Evolutionary conservation across 176 grass and related monocot genomes (phyloP).

Genomic region (Panicum miliaceum): DNA sequence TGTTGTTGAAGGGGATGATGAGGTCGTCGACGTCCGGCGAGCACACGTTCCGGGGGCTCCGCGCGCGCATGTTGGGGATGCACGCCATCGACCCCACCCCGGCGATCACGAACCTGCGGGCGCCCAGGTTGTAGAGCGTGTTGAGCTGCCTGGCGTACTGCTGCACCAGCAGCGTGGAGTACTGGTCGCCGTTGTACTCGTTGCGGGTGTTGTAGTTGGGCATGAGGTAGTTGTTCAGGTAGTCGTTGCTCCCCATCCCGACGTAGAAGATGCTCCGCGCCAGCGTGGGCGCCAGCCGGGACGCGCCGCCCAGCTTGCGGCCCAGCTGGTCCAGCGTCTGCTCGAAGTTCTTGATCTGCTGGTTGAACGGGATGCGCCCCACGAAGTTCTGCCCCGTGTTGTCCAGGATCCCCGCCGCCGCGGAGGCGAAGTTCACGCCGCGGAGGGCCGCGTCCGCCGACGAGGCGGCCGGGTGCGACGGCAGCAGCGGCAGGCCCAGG

Average conservation of each 20-base stretch:
- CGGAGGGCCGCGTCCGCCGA: conserved; percentile 56
- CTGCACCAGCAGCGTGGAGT: conserved; percentile 70
- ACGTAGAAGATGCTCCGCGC: conserved; percentile 82
- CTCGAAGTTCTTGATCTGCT: conserved; percentile 98
- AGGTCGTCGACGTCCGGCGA: conserved; percentile 82
- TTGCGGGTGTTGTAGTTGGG: conserved; percentile 90
- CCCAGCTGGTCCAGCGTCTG: conserved; percentile 61
- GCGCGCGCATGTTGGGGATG: conserved; percentile 90
- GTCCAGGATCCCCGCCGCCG: conserved; percentile 89
- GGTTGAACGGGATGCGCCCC: conserved; percentile 77
- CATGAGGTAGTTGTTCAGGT: conserved; percentile 98
- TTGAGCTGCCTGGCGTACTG: conserved; percentile 78
- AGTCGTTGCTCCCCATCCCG: conserved; percentile 97
- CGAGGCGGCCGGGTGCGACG: conserved; percentile 61
- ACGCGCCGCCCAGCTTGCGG: conserved; percentile 43
- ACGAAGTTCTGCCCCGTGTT: conserved; percentile 91
- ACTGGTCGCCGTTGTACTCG: conserved; percentile 84
- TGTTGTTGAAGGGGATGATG: conserved; percentile 80
- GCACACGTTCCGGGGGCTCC: conserved; percentile 57
- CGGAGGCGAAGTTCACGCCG: conserved; percentile 95
- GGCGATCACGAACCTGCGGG: conserved; percentile 69
- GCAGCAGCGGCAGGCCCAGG: conserved; percentile 83
- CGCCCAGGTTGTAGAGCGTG: conserved; percentile 73
- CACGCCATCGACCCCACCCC: conserved; percentile 86
- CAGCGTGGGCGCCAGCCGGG: conserved; percentile 45